Conservation (phyloP, 1,284 basidiomycete species). For the Phellinidium pouzarii region DNA sequence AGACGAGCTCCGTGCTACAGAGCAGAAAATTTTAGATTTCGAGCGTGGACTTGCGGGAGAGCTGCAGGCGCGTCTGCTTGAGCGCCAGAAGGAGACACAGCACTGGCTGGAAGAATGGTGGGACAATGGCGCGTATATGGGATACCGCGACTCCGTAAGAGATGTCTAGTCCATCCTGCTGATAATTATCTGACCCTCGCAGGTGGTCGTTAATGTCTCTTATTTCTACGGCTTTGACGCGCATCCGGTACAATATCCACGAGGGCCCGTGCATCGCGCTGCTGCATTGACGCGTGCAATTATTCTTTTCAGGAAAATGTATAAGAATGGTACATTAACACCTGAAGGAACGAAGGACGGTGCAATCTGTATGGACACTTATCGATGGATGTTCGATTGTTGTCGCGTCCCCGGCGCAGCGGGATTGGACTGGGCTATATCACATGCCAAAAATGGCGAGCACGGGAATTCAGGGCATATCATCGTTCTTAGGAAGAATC, state of each 20-base stretch:
- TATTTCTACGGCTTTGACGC: slow-evolving; percentile 77
- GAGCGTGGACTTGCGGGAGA: slow-evolving; percentile 37
- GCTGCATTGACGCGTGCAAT: slow-evolving; percentile 63
- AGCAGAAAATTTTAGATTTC: slow-evolving; percentile 59
- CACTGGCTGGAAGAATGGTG: slow-evolving; percentile 84
- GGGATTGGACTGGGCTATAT: slow-evolving; percentile 71
- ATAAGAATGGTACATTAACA: slow-evolving; percentile 58
- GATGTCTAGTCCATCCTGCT: slow-evolving; percentile 22
- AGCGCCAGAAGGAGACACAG: slow-evolving; percentile 40
- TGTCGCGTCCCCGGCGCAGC: slow-evolving; percentile 72
- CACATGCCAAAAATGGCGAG: slow-evolving; percentile 58
- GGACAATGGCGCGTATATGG: slow-evolving; percentile 67
- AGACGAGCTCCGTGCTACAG: slow-evolving; percentile 46
- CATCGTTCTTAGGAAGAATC: slow-evolving; percentile 70
- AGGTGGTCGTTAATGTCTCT: slow-evolving; percentile 78
- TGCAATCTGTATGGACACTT: slow-evolving; percentile 84
- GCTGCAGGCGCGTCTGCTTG: slow-evolving; percentile 52
- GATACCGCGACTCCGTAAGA: slow-evolving; percentile 67
- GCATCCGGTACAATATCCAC: slow-evolving; percentile 53
- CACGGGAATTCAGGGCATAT: slow-evolving; percentile 68
- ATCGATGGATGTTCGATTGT: slow-evolving; percentile 92
- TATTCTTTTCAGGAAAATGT: slow-evolving; percentile 64
- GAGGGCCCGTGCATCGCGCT: slow-evolving; percentile 62
- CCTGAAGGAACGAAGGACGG: slow-evolving; percentile 73
- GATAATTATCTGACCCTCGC: slow-evolving; percentile 1